Evolutionary conservation across 2,329 filamentous ascomycete species (phyloP).

Genomic region (Botrytis aclada): DNA sequence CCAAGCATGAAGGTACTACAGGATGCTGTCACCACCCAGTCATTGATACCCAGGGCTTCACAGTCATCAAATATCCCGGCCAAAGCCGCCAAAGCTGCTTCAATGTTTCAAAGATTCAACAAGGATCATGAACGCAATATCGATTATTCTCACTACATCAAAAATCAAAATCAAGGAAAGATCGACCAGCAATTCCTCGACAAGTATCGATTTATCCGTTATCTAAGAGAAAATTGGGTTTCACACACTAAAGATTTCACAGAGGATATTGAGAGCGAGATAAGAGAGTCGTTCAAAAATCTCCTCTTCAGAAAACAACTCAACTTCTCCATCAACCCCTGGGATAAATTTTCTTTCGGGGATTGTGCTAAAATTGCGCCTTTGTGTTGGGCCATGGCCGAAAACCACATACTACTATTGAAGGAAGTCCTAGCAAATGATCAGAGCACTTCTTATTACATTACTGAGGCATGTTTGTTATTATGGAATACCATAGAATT

Average conservation of each 20-base stretch:
- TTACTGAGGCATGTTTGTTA: too few relatives aligned
- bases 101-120: rapidly evolving
- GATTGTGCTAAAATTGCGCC: too few relatives aligned
- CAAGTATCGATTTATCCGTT: neutral
- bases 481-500: too few relatives aligned
- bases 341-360: too few relatives aligned
- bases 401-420: too few relatives aligned
- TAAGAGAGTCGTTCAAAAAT: rapidly evolving
- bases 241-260: neutral
- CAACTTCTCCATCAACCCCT: neutral
- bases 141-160: rapidly evolving
- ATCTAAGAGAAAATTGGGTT: neutral
- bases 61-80: rapidly evolving
- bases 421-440: too few relatives aligned
- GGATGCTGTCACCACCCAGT: neutral
- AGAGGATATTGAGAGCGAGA: rapidly evolving
- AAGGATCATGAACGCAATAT: rapidly evolving
- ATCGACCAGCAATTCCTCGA: neutral
- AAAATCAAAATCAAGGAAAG: rapidly evolving
- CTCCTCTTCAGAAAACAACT: neutral
- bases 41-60: neutral
- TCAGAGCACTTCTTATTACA: too few relatives aligned
- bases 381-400: too few relatives aligned
- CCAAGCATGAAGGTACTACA: neutral
- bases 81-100: neutral